Base-by-base conservation (phyloP, 225 moss, liverwort and hornwort species). In the Straminergon stramineum region DNA sequence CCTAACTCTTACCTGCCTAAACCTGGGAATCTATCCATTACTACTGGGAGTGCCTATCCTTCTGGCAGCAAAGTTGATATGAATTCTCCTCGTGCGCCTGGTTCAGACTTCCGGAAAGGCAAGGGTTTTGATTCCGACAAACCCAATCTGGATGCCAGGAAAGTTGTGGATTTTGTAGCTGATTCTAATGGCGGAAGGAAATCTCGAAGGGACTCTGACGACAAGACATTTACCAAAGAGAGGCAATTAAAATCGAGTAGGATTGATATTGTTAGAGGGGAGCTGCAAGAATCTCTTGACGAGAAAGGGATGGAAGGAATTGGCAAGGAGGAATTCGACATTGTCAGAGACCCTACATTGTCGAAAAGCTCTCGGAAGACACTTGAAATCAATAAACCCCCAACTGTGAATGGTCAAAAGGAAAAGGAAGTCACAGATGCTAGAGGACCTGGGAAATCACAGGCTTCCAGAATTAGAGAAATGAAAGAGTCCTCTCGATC, bases 121-220 rank as follows among this genome's bases (percentile, higher is more conserved):
- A 91, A 88, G 86, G 95, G 90, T 55, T 84, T 88, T 17, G 91
- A 90, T 73, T 88, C 75, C 57, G 96, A 97, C 78, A 96, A 85
- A 85, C 91, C 92, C 84, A 39, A 66, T 65, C 28, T 64, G 69
- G 95, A 96, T 74, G 78, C 80, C 23, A 95, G 92, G 85, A 96
- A 93, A 61, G 91, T 56, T 51, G 86, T 39, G 52, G 93, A 92
- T 13, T 65, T 75, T 66, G 85, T 87, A 37, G 91, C 87, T 73
- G 92, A 93, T 85, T 91, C 85, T 74, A 93, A 93, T 85, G 93
- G 94, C 84, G 92, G 87, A 89, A 93, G 88, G 92, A 97, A 90
- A 89, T 66, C 88, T 86, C 93, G 91, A 83, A 96, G 95, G 91
- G 94, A 92, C 14, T 90, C 91, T 64, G 92, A 93, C 68, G 95